Evolutionary conservation across 805 yeast species (phyloP).

Genomic region (Ogataea methanolica): DNA sequence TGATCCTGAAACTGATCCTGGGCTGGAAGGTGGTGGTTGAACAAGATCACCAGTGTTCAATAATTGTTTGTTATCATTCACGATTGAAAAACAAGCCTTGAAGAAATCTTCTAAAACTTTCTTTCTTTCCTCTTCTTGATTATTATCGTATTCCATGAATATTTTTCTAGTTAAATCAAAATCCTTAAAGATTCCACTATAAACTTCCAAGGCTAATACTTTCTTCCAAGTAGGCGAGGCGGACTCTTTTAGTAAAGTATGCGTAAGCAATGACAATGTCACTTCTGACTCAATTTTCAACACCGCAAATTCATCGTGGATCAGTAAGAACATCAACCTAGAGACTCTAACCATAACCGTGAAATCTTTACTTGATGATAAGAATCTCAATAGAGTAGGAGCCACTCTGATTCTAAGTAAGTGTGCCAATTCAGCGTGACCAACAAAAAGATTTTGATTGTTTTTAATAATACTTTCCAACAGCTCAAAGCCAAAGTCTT

Average conservation of each 20-base stretch:
- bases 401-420: slow-evolving; percentile 64
- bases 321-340: slow-evolving; percentile 59
- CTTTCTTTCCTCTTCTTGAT: slow-evolving; percentile 45
- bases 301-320: slow-evolving; percentile 56
- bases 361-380: slow-evolving; percentile 56
- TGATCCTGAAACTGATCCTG: slow-evolving; percentile 6
- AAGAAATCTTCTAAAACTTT: slow-evolving; percentile 57
- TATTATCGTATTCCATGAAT: slow-evolving; percentile 58
- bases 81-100: slow-evolving; percentile 33
- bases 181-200: slow-evolving; percentile 55
- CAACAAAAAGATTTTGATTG: slow-evolving; percentile 50
- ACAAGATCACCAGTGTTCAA: slow-evolving; percentile 33
- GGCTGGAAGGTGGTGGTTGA: slow-evolving; percentile 23
- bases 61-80: slow-evolving; percentile 28
- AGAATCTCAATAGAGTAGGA: slow-evolving; percentile 68
- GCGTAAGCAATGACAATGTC: slow-evolving; percentile 68
- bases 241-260: slow-evolving; percentile 56
- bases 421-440: slow-evolving; percentile 60
- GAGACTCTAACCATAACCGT: slow-evolving; percentile 71
- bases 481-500: slow-evolving; percentile 74
- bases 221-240: slow-evolving; percentile 67
- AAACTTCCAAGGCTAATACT: slow-evolving; percentile 68
- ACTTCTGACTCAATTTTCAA: slow-evolving; percentile 79
- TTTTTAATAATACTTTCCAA: slow-evolving; percentile 72
- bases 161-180: slow-evolving; percentile 46